Conservation (phyloP, 1,284 basidiomycete species). For the Malassezia furfur region DNA sequence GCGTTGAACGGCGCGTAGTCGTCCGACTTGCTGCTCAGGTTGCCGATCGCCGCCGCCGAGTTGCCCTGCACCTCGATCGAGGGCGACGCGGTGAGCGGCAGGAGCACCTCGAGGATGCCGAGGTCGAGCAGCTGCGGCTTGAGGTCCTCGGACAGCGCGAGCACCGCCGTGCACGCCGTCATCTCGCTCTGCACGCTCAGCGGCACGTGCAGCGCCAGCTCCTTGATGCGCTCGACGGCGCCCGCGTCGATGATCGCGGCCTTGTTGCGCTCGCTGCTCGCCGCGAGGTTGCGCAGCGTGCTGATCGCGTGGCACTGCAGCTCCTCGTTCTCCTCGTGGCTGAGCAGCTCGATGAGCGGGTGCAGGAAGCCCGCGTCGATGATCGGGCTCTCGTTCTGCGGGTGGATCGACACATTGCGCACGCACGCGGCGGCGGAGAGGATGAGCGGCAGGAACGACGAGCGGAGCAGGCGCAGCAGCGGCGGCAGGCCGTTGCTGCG, state of each 20-base stretch:
- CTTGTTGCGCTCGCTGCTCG: constrained; percentile 97
- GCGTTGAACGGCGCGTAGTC: constrained; percentile 97
- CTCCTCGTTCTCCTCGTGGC: constrained; percentile 98
- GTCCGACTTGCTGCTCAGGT: constrained; percentile 82
- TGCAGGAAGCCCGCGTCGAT: constrained; percentile 96
- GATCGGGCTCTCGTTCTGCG: constrained; percentile 95
- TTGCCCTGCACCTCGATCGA: constrained; percentile 99
- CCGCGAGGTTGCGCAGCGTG: constrained; percentile 89
- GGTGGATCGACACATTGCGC: constrained; percentile 97
- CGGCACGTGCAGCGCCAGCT: constrained; percentile 86
- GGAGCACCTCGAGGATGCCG: constrained; percentile 95
- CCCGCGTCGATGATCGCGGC: constrained; percentile 95
- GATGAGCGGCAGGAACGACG: constrained; percentile 95
- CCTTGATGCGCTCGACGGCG: constrained; percentile 95
- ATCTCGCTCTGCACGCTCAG: constrained; percentile 98
- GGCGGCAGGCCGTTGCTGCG: constrained; percentile 87
- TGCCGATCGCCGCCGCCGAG: constrained; percentile 91
- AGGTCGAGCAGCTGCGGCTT: constrained; percentile 67
- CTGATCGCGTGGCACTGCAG: constrained; percentile 99
- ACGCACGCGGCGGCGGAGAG: constrained; percentile 97
- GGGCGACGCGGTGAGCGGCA: constrained; percentile 87
- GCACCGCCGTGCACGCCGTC: constrained; percentile 85
- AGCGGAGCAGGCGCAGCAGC: constrained; percentile 85
- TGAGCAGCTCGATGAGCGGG: constrained; percentile 87
- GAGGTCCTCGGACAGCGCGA: constrained; percentile 45